phyloP scores from a whole-genome alignment of 495 filamentous ascomycete genomes.

The Lophiotrema nucula region DNA sequence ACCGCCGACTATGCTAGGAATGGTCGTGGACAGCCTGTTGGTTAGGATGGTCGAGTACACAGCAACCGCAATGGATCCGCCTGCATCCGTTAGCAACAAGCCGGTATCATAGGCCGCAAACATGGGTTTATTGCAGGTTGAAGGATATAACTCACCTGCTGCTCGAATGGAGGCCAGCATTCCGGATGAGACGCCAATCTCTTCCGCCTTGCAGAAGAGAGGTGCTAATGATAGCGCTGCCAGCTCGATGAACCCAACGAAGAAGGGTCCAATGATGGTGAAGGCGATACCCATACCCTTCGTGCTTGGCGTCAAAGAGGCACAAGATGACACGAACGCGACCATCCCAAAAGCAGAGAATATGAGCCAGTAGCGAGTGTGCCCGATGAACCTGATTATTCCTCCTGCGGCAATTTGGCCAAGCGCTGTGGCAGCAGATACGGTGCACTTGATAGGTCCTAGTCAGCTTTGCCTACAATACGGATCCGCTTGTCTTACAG shows the following conservation, averaged over 20 bases:
- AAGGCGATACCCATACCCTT: constrained; percentile 26
- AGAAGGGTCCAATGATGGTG: constrained; percentile 24
- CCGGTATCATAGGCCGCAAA: too few relatives aligned
- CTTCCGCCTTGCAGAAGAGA: constrained; percentile 23
- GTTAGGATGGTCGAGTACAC: constrained; percentile 18
- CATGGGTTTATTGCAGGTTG: not conserved
- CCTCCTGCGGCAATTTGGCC: constrained; percentile 14
- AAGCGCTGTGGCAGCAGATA: constrained; percentile 12
- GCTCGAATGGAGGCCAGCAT: constrained; percentile 22
- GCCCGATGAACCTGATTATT: constrained; percentile 13
- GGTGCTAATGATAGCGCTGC: constrained; percentile 15
- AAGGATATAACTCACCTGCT: constrained; percentile 2
- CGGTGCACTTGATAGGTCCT: constrained; percentile 7
- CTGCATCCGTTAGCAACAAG: not conserved
- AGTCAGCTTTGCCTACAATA: not conserved
- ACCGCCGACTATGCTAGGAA: constrained; percentile 8
- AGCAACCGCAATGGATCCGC: constrained; percentile 22
- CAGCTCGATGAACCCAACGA: constrained; percentile 22
- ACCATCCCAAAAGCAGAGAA: constrained; percentile 20
- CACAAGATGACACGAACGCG: constrained; percentile 15
- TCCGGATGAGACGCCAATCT: constrained; percentile 20
- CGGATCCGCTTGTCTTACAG: not conserved
- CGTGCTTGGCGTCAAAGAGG: constrained; percentile 15
- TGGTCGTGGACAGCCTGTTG: constrained; percentile 13
- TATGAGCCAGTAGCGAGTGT: constrained; percentile 16